phyloP scores from a whole-genome alignment of 306 rosid species.

The Gastrolobium bilobum region DNA sequence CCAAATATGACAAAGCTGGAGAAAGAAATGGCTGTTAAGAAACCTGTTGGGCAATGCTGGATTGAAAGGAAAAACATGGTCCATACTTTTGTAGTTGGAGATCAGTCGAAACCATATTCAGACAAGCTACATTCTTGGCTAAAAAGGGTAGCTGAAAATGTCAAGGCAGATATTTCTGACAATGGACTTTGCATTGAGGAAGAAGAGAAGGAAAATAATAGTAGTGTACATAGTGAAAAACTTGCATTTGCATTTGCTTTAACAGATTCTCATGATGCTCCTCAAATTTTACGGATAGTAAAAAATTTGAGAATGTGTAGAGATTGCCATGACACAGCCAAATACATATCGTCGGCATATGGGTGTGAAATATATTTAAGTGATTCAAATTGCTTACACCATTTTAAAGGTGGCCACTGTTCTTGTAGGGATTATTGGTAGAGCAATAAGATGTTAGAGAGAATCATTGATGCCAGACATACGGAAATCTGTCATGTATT shows the following conservation, averaged over 20 bases:
- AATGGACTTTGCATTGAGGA: slow-evolving; percentile 73
- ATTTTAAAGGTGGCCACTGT: slow-evolving; percentile 83
- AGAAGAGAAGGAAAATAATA: slow-evolving; percentile 69
- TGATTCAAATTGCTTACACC: slow-evolving; percentile 79
- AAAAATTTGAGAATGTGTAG: slow-evolving; percentile 84
- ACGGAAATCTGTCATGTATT: slow-evolving; percentile 37
- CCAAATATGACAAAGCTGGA: slow-evolving; percentile 61
- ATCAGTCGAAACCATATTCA: slow-evolving; percentile 55
- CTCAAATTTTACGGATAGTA: slow-evolving; percentile 67
- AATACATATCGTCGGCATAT: slow-evolving; percentile 71
- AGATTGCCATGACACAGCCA: slow-evolving; percentile 86
- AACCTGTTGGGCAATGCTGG: slow-evolving; percentile 80
- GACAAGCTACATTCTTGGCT: slow-evolving; percentile 71
- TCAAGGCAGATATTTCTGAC: slow-evolving; percentile 54
- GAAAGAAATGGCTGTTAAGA: slow-evolving; percentile 59
- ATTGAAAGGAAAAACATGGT: slow-evolving; percentile 69
- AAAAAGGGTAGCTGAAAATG: slow-evolving; percentile 56
- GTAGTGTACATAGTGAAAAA: slow-evolving; percentile 80
- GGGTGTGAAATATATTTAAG: slow-evolving; percentile 80
- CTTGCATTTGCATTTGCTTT: slow-evolving; percentile 84
- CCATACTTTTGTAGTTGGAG: slow-evolving; percentile 70
- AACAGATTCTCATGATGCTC: slow-evolving; percentile 56
- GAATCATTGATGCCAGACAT: slow-evolving; percentile 29
- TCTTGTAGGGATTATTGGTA: slow-evolving; percentile 97
- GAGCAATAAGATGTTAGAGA: slow-evolving; percentile 24